phyloP scores from a whole-genome alignment of 257 asterid genomes.

The Eustoma russellianum region DNA sequence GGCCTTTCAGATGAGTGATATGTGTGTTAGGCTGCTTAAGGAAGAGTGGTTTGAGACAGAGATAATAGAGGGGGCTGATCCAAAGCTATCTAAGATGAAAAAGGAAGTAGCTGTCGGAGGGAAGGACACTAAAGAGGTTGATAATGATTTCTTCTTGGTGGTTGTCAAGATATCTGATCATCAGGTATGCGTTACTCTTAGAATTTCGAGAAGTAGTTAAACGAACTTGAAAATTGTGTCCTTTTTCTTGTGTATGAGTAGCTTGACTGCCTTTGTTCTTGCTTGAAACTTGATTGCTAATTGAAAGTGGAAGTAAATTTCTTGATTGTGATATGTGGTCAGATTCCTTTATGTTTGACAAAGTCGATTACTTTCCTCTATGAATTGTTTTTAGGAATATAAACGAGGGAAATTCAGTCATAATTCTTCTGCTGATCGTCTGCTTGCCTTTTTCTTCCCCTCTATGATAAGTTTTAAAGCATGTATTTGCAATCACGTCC shows the following conservation, averaged over 20 bases:
- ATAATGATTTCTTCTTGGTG: conserved; percentile 92
- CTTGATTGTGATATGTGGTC: too few relatives aligned
- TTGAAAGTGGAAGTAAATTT: background rate
- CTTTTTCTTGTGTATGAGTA: background rate
- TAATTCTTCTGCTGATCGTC: too few relatives aligned
- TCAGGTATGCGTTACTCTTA: conserved; percentile 43
- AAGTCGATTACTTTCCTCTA: too few relatives aligned
- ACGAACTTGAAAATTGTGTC: background rate
- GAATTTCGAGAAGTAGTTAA: background rate
- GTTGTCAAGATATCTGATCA: conserved; percentile 87
- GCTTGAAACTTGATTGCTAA: too few relatives aligned
- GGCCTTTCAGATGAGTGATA: conserved; percentile 89
- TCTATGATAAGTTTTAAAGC: too few relatives aligned
- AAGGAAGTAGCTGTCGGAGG: conserved; percentile 83
- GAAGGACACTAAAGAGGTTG: conserved; percentile 79
- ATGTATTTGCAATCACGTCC: too few relatives aligned
- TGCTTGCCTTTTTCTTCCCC: too few relatives aligned
- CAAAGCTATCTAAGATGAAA: conserved; percentile 81
- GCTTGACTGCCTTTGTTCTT: background rate
- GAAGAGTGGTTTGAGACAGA: conserved; percentile 68
- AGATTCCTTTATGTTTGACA: too few relatives aligned
- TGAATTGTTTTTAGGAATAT: too few relatives aligned
- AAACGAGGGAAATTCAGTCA: too few relatives aligned
- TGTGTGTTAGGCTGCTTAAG: conserved; percentile 63
- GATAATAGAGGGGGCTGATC: conserved; percentile 54